These are phyloP conservation scores for Xylaria sp. DNA, from an alignment of 2,329 filamentous ascomycete species.

Conservation along the genomic window DNA sequence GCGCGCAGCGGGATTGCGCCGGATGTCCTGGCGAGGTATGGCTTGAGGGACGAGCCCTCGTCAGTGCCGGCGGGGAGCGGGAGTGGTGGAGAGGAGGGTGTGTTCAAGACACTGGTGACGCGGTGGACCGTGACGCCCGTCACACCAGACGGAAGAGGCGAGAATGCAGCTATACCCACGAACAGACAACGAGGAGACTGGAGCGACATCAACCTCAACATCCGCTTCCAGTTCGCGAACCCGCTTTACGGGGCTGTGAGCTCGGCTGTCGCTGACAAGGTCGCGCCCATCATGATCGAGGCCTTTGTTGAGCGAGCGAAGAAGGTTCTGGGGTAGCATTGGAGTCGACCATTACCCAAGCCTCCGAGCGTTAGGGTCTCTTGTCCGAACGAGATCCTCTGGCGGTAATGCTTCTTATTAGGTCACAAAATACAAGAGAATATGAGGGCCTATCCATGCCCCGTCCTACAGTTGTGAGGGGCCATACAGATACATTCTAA, in stretches of 20 bases:
- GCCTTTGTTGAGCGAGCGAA: slow-evolving; percentile 88
- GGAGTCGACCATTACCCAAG: slow-evolving; percentile 3
- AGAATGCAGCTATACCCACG: not conserved
- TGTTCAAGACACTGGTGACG: slow-evolving; percentile 76
- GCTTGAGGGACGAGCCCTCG: slow-evolving; percentile 37
- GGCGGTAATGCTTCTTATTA: not conserved
- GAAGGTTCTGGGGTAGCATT: slow-evolving; percentile 56
- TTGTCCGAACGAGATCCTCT: not conserved
- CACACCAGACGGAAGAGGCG: slow-evolving; percentile 43
- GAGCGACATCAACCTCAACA: slow-evolving; percentile 79
- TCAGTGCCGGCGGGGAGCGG: slow-evolving; percentile 8
- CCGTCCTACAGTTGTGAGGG: not conserved
- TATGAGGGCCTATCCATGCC: not conserved
- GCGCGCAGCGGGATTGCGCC: slow-evolving; percentile 57
- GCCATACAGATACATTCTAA: slow-evolving; percentile 2
- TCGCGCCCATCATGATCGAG: slow-evolving; percentile 88
- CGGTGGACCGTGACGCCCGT: slow-evolving; percentile 72
- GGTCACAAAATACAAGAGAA: not conserved
- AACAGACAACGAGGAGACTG: slow-evolving; percentile 49
- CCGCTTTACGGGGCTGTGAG: slow-evolving; percentile 88
- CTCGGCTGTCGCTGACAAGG: slow-evolving; percentile 81
- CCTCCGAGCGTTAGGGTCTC: not conserved
- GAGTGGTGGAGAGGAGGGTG: slow-evolving; percentile 38
- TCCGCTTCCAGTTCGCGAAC: slow-evolving; percentile 87
- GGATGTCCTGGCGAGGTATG: slow-evolving; percentile 47